These are phyloP conservation scores for Salix exigua DNA, from an alignment of 345 rosid genomes.

Conservation along the genomic window DNA sequence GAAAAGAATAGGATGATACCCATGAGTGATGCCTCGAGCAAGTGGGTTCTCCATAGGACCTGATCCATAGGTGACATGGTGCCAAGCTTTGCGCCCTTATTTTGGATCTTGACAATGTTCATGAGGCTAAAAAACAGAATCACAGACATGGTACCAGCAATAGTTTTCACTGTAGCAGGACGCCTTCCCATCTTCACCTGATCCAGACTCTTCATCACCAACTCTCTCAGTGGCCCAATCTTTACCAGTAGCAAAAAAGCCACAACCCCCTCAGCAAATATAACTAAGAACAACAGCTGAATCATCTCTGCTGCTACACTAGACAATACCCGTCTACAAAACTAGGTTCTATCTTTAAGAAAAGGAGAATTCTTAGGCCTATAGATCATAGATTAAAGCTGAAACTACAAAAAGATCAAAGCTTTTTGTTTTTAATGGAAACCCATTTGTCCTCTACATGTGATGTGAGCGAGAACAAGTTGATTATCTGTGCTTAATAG, in stretches of 20 bases:
- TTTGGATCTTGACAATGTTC: conserved; percentile 93
- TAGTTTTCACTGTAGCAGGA: conserved; percentile 90
- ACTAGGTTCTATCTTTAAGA: conserved; percentile 1
- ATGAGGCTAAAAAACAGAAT: conserved; percentile 72
- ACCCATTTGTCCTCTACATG: background rate
- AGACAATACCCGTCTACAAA: conserved; percentile 12
- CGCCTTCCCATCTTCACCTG: conserved; percentile 83
- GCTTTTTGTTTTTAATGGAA: background rate
- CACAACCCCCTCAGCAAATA: conserved; percentile 68
- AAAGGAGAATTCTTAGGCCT: background rate
- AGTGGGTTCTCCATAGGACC: conserved; percentile 95
- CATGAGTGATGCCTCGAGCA: conserved; percentile 95
- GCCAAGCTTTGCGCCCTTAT: conserved; percentile 93
- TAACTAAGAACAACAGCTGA: conserved; percentile 75
- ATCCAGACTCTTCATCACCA: conserved; percentile 82
- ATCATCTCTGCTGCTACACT: conserved; percentile 47
- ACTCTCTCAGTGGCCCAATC: conserved; percentile 88
- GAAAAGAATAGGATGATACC: conserved; percentile 39
- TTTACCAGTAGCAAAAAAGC: conserved; percentile 69
- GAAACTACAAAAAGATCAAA: background rate
- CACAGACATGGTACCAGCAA: conserved; percentile 88
- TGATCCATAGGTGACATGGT: conserved; percentile 99
- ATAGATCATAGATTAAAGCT: background rate
- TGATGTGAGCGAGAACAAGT: background rate
- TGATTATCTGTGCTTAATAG: background rate